Base-by-base conservation (phyloP, 176 grass and related monocot species). In the Hordeum vulgare region DNA sequence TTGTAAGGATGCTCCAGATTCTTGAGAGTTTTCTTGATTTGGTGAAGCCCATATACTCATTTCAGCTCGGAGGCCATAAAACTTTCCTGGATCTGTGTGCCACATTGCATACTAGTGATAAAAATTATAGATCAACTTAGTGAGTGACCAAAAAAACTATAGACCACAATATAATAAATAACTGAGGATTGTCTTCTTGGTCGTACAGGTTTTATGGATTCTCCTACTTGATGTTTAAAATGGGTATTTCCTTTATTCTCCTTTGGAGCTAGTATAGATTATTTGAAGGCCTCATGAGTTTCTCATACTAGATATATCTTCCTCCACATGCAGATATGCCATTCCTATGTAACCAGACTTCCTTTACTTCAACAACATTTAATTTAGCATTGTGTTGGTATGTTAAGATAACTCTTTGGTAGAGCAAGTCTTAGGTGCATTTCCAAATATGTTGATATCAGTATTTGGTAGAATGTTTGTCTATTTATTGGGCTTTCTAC, bases 1-100 rank as follows among this genome's bases (percentile, higher is more conserved):
- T 25, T 47, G 27, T 82, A 83, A 71, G n/a, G 59, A 82, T 8
- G 85, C 78, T 56, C 41, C 69, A 44, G 40, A 72, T 54, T 57
- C 68, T 57, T 42, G 85, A 82, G 15, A 57, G 25, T 35, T 15
- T 27, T 59, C 40, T 37, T 76, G 60, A 65, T 87, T 74, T 42
- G n/a, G 27, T 69, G 75, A 76, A 27, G 65, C 21, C 62, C 72
- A 88, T 9, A 78, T n/a, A 59, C 29, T 49, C 28, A 83, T 83
- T 44, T 62, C 14, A 37, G 86, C 86, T 70, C 71, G 41, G 4
- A 83, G 71, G 29, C 86, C 86, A 61, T 83, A 76, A 9, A n/a
- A 34, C 12, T n/a, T 13, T 31, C 28, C 49, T 11, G 15, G 14
- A 20, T 54, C 4, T 8, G 49, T 75, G 49, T 47, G 49, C 42